Percentiles rank a stretch among this genome's conserved stretches.
Conservation (phyloP, 192 early-diverging fungal genomes). For the Linderina pennispora region DNA sequence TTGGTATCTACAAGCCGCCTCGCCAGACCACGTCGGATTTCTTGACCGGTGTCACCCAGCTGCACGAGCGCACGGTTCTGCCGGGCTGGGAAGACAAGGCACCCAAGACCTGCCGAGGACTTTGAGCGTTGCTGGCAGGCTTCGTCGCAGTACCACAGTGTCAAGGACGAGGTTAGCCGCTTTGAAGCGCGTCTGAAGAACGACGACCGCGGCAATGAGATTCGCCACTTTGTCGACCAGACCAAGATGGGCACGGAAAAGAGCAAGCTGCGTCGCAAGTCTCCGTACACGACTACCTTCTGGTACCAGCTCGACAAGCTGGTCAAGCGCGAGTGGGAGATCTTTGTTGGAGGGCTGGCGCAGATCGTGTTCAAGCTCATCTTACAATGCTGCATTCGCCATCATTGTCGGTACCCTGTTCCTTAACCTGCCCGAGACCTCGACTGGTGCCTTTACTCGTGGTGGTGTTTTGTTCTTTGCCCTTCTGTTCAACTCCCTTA, state of each 20-base stretch:
- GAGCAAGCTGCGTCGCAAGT: slow-evolving; percentile 45
- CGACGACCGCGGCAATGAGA: slow-evolving; percentile 14
- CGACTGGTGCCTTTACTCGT: slow-evolving; percentile 58
- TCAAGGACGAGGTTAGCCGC: slow-evolving; percentile 35
- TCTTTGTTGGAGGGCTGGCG: slow-evolving; percentile 41
- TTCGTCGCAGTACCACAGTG: slow-evolving; percentile 36
- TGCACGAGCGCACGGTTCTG: slow-evolving; percentile 49
- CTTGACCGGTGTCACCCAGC: slow-evolving; percentile 63
- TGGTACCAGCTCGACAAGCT: slow-evolving; percentile 50
- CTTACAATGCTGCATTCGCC: slow-evolving; percentile 61
- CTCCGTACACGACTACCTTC: slow-evolving; percentile 54
- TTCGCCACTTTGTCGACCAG: slow-evolving; percentile 46
- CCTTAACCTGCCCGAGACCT: slow-evolving; percentile 50
- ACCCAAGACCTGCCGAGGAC: slow-evolving; percentile 54
- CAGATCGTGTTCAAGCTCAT: slow-evolving; percentile 44
- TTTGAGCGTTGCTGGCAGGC: slow-evolving; percentile 56
- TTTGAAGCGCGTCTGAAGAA: slow-evolving; percentile 27
- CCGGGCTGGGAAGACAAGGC: slow-evolving; percentile 52
- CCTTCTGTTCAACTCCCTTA: slow-evolving; percentile 62
- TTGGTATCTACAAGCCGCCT: slow-evolving; percentile 56
- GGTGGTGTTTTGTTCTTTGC: slow-evolving; percentile 49
- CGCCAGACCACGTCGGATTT: slow-evolving; percentile 70
- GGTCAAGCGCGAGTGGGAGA: slow-evolving; percentile 50
- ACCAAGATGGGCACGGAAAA: slow-evolving; percentile 50
- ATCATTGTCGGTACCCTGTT: slow-evolving; percentile 69